Conservation (phyloP, 139 green algal genomes). For the Tetradesmus obliquus region DNA sequence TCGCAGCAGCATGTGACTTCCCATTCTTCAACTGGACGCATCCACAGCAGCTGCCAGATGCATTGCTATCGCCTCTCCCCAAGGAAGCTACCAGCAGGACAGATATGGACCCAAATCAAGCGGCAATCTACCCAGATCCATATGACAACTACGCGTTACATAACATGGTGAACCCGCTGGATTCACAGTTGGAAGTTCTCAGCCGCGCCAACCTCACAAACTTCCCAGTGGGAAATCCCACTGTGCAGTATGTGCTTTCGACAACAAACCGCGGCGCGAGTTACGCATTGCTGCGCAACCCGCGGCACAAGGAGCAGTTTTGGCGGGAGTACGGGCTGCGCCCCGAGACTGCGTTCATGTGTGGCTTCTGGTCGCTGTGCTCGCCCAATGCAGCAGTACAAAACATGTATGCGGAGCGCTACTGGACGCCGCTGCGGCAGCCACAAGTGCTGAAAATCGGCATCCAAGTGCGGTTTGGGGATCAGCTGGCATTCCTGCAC, state of each 20-base stretch:
- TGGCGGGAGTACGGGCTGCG: background rate
- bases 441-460: conserved; percentile 17
- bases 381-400: background rate
- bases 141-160: background rate
- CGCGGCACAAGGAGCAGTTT: background rate
- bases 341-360: conserved; percentile 18
- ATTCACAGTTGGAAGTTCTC: background rate
- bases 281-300: background rate
- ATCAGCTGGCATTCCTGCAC: background rate
- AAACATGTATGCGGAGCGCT: background rate
- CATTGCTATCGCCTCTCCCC: background rate
- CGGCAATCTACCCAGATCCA: background rate
- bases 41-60: background rate
- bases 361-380: conserved; percentile 36
- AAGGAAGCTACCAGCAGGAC: background rate
- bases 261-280: background rate
- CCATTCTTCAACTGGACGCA: background rate
- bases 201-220: background rate
- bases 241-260: background rate
- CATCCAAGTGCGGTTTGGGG: conserved; percentile 36
- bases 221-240: background rate
- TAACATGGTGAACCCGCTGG: background rate
- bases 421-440: conserved; percentile 9
- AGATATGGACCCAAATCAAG: background rate
- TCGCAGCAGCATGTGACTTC: background rate